Conservation (phyloP, 2,329 filamentous ascomycete species). For the Clonostachys solani region DNA sequence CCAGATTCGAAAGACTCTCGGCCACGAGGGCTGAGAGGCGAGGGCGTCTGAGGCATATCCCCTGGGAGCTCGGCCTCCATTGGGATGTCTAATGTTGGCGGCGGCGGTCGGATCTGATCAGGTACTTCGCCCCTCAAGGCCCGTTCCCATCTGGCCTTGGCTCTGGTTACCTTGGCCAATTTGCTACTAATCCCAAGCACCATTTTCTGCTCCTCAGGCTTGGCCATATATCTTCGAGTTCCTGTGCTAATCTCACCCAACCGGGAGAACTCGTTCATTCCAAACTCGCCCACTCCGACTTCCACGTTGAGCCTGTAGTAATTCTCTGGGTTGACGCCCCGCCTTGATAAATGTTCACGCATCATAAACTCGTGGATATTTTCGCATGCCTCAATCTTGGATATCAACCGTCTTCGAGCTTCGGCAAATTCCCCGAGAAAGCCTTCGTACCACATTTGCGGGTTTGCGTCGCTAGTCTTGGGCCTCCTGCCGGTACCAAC, state of each 20-base stretch:
- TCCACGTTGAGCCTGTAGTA: conserved; percentile 98
- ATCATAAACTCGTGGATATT: conserved; percentile 84
- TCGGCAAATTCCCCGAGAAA: conserved; percentile 93
- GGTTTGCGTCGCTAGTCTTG: conserved; percentile 59
- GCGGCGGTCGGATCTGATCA: conserved; percentile 28
- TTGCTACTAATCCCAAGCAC: conserved; percentile 74
- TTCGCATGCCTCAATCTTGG: conserved; percentile 95
- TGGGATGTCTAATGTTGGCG: conserved; percentile 24
- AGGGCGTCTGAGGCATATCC: conserved; percentile 36
- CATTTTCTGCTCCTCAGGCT: conserved; percentile 70
- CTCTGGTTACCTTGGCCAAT: conserved; percentile 76
- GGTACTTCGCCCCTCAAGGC: conserved; percentile 30
- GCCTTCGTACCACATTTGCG: conserved; percentile 87
- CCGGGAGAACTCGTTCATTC: conserved; percentile 97
- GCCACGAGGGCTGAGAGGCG: conserved; percentile 31
- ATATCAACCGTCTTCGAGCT: conserved; percentile 75
- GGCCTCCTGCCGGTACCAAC: conserved; percentile 89
- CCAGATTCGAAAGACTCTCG: conserved; percentile 56
- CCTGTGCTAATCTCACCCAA: conserved; percentile 93
- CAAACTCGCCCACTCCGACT: conserved; percentile 92
- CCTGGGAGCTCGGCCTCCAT: conserved; percentile 55
- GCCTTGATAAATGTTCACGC: conserved; percentile 69
- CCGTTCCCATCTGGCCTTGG: conserved; percentile 64
- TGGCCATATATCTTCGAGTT: conserved; percentile 78
- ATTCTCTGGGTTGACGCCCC: conserved; percentile 80